Conservation (phyloP, 208 protist genomes). For the Vickermania spadyakhi region DNA sequence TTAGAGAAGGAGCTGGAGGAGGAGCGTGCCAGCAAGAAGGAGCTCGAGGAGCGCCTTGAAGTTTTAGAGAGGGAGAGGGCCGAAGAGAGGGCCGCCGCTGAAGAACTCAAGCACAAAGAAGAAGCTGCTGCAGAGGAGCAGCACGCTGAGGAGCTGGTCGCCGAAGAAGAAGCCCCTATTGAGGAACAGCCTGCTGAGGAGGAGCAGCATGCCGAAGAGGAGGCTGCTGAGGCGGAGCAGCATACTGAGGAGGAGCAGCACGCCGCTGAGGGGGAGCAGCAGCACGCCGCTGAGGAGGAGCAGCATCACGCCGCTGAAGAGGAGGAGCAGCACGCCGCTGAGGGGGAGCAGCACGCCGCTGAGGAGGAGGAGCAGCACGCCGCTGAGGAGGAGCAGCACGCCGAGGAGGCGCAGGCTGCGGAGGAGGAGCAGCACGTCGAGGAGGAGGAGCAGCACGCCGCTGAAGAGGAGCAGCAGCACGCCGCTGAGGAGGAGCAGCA, state of each 20-base stretch:
- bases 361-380: not conserved
- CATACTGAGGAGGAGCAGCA: not conserved
- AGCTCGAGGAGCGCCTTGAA: constrained; percentile 1
- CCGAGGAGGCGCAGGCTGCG: not conserved
- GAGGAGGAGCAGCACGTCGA: not conserved
- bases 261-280: not conserved
- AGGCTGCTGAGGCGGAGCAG: constrained; percentile 1
- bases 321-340: not conserved
- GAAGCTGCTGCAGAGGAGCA: not conserved
- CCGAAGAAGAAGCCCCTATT: not conserved
- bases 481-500: not conserved
- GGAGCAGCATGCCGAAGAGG: not conserved
- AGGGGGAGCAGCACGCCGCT: not conserved
- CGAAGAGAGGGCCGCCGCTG: not conserved
- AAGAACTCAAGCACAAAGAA: constrained; percentile 1
- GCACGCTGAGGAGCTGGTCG: not conserved
- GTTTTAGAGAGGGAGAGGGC: not conserved
- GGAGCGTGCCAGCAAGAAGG: constrained; percentile 1
- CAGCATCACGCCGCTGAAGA: not conserved
- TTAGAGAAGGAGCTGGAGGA: not conserved
- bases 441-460: not conserved
- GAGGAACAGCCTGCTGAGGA: not conserved
- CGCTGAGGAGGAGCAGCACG: not conserved
- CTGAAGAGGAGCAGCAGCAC: not conserved
- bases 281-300: not conserved